Conservation (phyloP, 768 basidiomycete species). For the Xerocomellus intermedius region DNA sequence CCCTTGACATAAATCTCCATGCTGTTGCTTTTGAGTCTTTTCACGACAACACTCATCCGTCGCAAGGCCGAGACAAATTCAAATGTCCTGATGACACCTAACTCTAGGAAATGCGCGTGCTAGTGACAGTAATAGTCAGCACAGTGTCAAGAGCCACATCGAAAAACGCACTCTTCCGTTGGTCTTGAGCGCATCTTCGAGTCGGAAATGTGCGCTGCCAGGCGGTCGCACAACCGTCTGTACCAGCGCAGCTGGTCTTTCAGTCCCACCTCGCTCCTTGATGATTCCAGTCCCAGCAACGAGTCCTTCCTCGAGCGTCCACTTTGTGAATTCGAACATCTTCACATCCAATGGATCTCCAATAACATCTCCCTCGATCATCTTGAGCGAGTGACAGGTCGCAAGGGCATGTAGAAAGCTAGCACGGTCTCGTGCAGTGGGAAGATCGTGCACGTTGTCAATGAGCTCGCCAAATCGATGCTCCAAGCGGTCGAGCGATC, state of each 20-base stretch:
- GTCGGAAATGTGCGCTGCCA: constrained; percentile 82
- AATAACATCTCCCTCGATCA: constrained; percentile 81
- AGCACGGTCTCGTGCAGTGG: constrained; percentile 67
- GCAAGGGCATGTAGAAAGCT: constrained; percentile 90
- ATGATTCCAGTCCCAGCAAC: constrained; percentile 68
- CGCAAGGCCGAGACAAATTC: constrained; percentile 94
- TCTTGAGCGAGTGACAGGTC: constrained; percentile 94
- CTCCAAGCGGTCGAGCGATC: constrained; percentile 72
- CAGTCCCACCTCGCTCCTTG: constrained; percentile 57
- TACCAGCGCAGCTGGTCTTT: constrained; percentile 83
- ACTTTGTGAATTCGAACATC: constrained; percentile 97
- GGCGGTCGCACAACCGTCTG: constrained; percentile 96
- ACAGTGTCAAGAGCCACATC: background rate
- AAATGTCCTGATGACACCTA: constrained; percentile 94
- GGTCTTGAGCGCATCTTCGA: constrained; percentile 92
- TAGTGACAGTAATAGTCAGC: constrained; percentile 31
- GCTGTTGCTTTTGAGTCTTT: constrained; percentile 85
- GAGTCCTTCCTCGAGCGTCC: constrained; percentile 93
- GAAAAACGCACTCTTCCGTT: constrained; percentile 60
- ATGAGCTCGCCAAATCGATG: constrained; percentile 89
- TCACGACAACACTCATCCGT: constrained; percentile 97
- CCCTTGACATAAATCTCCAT: constrained; percentile 99
- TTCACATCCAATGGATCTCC: constrained; percentile 96
- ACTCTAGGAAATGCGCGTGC: constrained; percentile 96
- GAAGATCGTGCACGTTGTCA: constrained; percentile 83